phyloP scores from a whole-genome alignment of 2,329 filamentous ascomycete species.

The Coniella vitis region DNA sequence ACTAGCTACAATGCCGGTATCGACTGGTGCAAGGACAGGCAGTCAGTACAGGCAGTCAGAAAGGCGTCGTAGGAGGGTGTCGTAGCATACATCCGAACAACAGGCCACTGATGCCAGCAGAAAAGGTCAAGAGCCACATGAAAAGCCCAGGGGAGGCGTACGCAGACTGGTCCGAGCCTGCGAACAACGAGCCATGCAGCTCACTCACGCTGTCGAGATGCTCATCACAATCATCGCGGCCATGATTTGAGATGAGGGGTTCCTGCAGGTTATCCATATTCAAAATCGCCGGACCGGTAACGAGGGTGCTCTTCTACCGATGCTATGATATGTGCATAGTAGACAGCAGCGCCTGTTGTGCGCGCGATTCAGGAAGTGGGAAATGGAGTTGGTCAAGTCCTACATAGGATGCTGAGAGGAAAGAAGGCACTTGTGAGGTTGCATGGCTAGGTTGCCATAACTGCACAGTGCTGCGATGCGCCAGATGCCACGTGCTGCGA shows the following conservation, averaged over 20 bases:
- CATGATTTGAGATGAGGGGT: constrained; percentile 30
- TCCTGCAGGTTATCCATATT: constrained; percentile 21
- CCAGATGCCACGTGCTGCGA: too few species aligned
- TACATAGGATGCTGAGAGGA: too few species aligned
- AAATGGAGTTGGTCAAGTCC: too few species aligned
- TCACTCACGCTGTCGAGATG: constrained; percentile 23
- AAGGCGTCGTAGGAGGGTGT: background rate
- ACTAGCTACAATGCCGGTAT: constrained; percentile 63
- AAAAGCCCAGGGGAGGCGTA: constrained; percentile 38
- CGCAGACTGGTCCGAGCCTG: constrained; percentile 9
- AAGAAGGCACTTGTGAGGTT: too few species aligned
- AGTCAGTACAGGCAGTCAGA: constrained; percentile 4
- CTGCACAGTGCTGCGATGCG: too few species aligned
- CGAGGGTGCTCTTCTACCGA: background rate
- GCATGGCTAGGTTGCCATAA: too few species aligned
- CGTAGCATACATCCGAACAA: constrained; percentile 55
- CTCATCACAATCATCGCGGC: constrained; percentile 18
- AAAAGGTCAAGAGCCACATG: constrained; percentile 55
- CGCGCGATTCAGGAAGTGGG: too few species aligned
- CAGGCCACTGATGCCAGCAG: constrained; percentile 60
- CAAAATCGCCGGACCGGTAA: background rate
- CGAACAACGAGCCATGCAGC: constrained; percentile 7
- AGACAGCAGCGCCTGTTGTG: too few species aligned
- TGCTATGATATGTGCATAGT: background rate
- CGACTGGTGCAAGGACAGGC: constrained; percentile 36